These are phyloP conservation scores for Sporothrix luriei DNA, from an alignment of 2,329 filamentous ascomycete genomes.

Conservation along the genomic window DNA sequence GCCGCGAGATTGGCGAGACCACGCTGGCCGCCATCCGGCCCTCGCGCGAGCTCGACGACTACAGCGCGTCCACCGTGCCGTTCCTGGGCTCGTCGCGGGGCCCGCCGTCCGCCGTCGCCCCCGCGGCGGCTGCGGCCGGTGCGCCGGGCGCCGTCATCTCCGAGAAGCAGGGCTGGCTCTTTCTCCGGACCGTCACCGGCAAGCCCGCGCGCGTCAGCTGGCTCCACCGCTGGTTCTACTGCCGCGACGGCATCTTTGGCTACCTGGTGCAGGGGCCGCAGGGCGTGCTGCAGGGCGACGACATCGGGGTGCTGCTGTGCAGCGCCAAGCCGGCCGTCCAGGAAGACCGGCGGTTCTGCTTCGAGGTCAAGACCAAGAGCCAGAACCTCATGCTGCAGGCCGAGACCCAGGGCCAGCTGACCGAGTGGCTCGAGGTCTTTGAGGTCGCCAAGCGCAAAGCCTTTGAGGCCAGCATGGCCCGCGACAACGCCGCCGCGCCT, in stretches of 20 bases:
- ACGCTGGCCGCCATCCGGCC: slow-evolving; percentile 73
- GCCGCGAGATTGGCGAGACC: slow-evolving; percentile 78
- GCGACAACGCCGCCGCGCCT: slow-evolving; percentile 47
- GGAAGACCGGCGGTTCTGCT: slow-evolving; percentile 94
- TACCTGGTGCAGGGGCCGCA: slow-evolving; percentile 84
- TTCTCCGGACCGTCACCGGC: slow-evolving; percentile 75
- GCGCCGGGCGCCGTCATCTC: slow-evolving; percentile 49
- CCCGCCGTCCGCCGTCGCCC: slow-evolving; percentile 45
- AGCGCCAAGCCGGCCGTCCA: slow-evolving; percentile 87
- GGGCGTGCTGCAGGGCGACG: slow-evolving; percentile 92
- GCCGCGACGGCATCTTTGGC: slow-evolving; percentile 93
- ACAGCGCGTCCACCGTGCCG: slow-evolving; percentile 84
- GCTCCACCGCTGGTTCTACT: slow-evolving; percentile 92
- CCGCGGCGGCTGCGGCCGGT: not conserved
- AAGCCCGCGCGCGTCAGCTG: slow-evolving; percentile 90
- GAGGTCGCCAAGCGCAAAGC: slow-evolving; percentile 92
- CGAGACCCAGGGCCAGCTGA: slow-evolving; percentile 88
- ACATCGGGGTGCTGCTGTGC: slow-evolving; percentile 92
- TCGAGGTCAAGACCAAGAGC: slow-evolving; percentile 98
- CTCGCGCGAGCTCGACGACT: slow-evolving; percentile 90
- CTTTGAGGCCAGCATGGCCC: slow-evolving; percentile 69
- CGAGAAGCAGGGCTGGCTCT: slow-evolving; percentile 96
- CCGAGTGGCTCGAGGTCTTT: slow-evolving; percentile 91
- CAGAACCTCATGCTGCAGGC: slow-evolving; percentile 86
- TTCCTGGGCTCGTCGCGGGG: slow-evolving; percentile 74